phyloP scores from a whole-genome alignment of 2,329 filamentous ascomycete species.

The Ilyonectria sp. region DNA sequence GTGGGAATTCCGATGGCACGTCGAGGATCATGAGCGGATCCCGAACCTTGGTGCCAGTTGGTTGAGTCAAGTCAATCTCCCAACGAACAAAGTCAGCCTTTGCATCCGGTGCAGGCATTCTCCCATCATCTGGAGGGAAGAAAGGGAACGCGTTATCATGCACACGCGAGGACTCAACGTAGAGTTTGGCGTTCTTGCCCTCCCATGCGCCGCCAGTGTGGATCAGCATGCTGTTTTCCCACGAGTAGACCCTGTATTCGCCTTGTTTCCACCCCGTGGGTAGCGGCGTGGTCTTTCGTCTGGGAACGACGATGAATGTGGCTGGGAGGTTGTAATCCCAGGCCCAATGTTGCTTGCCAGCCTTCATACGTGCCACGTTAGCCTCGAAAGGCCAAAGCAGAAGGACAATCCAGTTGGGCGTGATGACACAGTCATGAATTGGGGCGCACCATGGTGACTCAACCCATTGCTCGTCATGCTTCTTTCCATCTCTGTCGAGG shows the following conservation, averaged over 20 bases:
- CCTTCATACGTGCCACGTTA: constrained; percentile 23
- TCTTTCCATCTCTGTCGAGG: constrained; percentile 7
- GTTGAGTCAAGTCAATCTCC: constrained; percentile 32
- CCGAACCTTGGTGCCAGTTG: neutral
- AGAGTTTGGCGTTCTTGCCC: constrained; percentile 18
- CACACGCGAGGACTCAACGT: constrained; percentile 31
- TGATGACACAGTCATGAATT: constrained; percentile 31
- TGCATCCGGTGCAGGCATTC: constrained; percentile 1
- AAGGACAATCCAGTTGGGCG: constrained; percentile 30
- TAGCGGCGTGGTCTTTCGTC: neutral
- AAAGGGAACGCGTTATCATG: constrained; percentile 35
- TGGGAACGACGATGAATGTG: constrained; percentile 23
- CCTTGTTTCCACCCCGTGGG: constrained; percentile 16
- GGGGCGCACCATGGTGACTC: constrained; percentile 26
- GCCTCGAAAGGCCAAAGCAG: constrained; percentile 29
- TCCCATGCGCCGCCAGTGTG: constrained; percentile 35
- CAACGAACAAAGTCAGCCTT: constrained; percentile 38
- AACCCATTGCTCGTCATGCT: constrained; percentile 36
- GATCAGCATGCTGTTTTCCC: constrained; percentile 33
- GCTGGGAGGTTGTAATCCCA: constrained; percentile 18
- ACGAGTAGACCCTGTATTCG: constrained; percentile 26
- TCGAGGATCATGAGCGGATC: constrained; percentile 23
- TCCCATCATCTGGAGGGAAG: constrained; percentile 21
- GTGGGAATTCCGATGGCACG: constrained; percentile 15
- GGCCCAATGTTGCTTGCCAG: constrained; percentile 31